Conservation (phyloP, 371 early-diverging fungal genomes). For the Coemansia sp. region DNA sequence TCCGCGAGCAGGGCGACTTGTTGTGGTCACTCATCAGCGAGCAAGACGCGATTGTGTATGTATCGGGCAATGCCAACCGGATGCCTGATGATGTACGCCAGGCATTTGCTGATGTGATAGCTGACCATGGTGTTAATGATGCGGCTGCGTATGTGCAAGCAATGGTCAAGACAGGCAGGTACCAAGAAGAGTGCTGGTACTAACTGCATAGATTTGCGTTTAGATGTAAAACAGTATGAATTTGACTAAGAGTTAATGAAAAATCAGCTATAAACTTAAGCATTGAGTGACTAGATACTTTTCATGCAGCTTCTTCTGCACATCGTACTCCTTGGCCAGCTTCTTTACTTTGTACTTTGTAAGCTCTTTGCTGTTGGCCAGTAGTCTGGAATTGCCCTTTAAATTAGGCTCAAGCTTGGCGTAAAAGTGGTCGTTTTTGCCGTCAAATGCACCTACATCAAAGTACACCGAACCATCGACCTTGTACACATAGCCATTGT, state of each 20-base stretch:
- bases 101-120: slow-evolving; percentile 68
- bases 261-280: slow-evolving; percentile 36
- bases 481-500: slow-evolving; percentile 95
- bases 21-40: slow-evolving; percentile 68
- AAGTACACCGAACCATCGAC: slow-evolving; percentile 98
- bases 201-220: slow-evolving; percentile 52
- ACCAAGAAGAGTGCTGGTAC: slow-evolving; percentile 88
- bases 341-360: slow-evolving; percentile 84
- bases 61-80: slow-evolving; percentile 65
- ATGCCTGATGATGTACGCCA: slow-evolving; percentile 82
- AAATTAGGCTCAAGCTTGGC: slow-evolving; percentile 92
- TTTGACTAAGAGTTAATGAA: no score
- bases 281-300: slow-evolving; percentile 63
- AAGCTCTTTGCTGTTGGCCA: slow-evolving; percentile 90
- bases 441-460: slow-evolving; percentile 89
- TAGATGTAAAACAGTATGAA: no score
- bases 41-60: slow-evolving; percentile 18
- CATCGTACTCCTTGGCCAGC: slow-evolving; percentile 79
- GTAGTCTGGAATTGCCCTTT: slow-evolving; percentile 72
- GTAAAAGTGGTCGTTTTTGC: slow-evolving; percentile 76
- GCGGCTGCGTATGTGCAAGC: slow-evolving; percentile 61
- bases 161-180: slow-evolving; percentile 68
- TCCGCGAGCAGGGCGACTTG: slow-evolving; percentile 56
- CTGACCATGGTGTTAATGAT: slow-evolving; percentile 57
- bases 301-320: slow-evolving; percentile 81